phyloP scores from a whole-genome alignment of 331 rosid genomes.

The Cucumis variabilis region DNA sequence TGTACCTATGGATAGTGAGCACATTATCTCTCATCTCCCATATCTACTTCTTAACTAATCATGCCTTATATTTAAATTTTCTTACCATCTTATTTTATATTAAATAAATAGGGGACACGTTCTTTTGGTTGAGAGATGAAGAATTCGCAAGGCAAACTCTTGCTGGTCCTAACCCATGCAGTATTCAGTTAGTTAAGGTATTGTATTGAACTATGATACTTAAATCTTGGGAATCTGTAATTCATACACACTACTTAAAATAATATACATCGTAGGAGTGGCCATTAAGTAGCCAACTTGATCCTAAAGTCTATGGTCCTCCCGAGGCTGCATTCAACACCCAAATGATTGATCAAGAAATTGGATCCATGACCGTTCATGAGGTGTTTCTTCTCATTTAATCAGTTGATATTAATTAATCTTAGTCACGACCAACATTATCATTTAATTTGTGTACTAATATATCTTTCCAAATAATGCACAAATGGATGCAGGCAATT shows the following conservation, averaged over 20 bases:
- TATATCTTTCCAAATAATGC: background rate
- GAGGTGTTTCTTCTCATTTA: background rate
- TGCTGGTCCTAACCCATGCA: constrained; percentile 8
- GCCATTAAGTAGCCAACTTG: background rate
- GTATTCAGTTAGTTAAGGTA: background rate
- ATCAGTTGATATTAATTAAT: background rate
- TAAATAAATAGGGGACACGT: background rate
- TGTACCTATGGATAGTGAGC: constrained; percentile 31
- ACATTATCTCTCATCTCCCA: background rate
- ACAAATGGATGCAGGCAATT: background rate
- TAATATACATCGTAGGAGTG: constrained; percentile 6
- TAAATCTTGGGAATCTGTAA: background rate
- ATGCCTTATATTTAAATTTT: background rate
- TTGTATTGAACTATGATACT: background rate
- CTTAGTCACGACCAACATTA: background rate
- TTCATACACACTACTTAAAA: background rate
- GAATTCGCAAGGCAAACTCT: constrained; percentile 21
- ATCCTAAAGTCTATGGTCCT: constrained; percentile 25
- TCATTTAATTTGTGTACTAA: background rate
- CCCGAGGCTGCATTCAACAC: constrained; percentile 6
- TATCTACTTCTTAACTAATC: background rate
- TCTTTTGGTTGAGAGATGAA: constrained; percentile 18
- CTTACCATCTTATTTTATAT: background rate
- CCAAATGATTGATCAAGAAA: background rate
- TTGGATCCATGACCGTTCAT: constrained; percentile 10